These are phyloP conservation scores for Naganishia sp. DNA, from an alignment of 1,284 basidiomycete genomes.

Conservation along the genomic window DNA sequence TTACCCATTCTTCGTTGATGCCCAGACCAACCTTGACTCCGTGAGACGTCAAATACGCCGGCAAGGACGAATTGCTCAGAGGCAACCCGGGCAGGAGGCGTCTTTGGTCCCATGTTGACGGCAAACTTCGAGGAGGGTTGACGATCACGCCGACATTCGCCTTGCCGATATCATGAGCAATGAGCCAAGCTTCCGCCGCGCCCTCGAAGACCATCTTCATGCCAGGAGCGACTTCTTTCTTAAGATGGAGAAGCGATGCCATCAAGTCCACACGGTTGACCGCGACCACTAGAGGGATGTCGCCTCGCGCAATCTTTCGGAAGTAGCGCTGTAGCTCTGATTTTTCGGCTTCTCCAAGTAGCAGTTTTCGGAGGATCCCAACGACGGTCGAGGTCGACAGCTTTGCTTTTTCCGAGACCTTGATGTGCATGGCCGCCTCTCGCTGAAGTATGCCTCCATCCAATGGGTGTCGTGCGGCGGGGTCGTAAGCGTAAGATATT, in stretches of 20 bases:
- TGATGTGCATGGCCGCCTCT: slow-evolving; percentile 71
- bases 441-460: slow-evolving; percentile 68
- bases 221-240: slow-evolving; percentile 62
- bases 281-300: slow-evolving; percentile 68
- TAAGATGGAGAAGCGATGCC: slow-evolving; percentile 70
- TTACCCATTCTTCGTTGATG: slow-evolving; percentile 63
- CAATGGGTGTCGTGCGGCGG: slow-evolving; percentile 65
- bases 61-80: slow-evolving; percentile 65
- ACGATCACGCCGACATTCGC: slow-evolving; percentile 74
- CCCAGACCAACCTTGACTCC: slow-evolving; percentile 76
- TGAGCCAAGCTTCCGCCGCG: slow-evolving; percentile 65
- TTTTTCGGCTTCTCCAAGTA: slow-evolving; percentile 59
- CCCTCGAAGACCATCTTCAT: slow-evolving; percentile 62
- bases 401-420: slow-evolving; percentile 58
- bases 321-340: slow-evolving; percentile 62
- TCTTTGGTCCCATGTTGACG: slow-evolving; percentile 67
- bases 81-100: slow-evolving; percentile 75
- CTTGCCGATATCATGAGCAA: slow-evolving; percentile 71
- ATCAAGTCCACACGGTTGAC: slow-evolving; percentile 73
- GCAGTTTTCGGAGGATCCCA: slow-evolving; percentile 65
- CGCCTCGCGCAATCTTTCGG: slow-evolving; percentile 61
- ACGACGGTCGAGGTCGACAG: slow-evolving; percentile 68
- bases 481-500: slow-evolving; percentile 66
- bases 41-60: slow-evolving; percentile 64
- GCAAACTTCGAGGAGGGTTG: slow-evolving; percentile 63